Conservation (phyloP, 768 basidiomycete species). For the Termitomyces bulborhizus region DNA sequence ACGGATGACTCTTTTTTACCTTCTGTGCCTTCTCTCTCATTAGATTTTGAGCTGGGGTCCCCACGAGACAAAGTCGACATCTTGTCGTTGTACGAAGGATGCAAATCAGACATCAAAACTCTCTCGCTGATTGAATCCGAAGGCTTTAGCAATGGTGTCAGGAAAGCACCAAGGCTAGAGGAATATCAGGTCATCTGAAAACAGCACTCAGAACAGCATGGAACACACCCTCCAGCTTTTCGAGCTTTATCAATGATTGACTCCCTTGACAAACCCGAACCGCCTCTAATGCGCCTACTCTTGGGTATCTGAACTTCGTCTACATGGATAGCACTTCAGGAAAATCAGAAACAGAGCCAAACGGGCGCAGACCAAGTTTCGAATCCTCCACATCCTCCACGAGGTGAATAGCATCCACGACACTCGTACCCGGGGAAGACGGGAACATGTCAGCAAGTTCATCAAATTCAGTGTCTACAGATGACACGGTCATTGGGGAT, state of each 20-base stretch:
- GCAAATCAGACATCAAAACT: constrained; percentile 19
- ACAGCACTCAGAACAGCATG: background rate
- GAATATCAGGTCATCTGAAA: background rate
- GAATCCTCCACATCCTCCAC: constrained; percentile 31
- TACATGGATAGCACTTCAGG: constrained; percentile 14
- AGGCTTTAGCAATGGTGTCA: constrained; percentile 23
- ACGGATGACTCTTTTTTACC: background rate
- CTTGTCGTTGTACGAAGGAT: constrained; percentile 1
- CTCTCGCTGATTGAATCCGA: constrained; percentile 8
- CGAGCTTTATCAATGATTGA: constrained; percentile 9
- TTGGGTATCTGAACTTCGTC: constrained; percentile 53
- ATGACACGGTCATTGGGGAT: constrained; percentile 36
- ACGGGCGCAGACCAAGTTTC: constrained; percentile 41
- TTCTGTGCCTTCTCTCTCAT: background rate
- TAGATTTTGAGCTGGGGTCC: background rate
- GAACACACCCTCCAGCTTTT: constrained; percentile 9
- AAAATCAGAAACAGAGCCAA: background rate
- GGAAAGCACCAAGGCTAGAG: constrained; percentile 32
- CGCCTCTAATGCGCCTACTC: constrained; percentile 38
- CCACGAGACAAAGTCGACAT: background rate
- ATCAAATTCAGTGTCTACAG: constrained; percentile 41
- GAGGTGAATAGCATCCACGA: constrained; percentile 21
- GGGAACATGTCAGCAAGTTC: constrained; percentile 36
- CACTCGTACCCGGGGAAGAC: constrained; percentile 44
- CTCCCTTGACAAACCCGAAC: constrained; percentile 10